Base-by-base conservation (phyloP, 768 basidiomycete species). In the Suillus subluteus region DNA sequence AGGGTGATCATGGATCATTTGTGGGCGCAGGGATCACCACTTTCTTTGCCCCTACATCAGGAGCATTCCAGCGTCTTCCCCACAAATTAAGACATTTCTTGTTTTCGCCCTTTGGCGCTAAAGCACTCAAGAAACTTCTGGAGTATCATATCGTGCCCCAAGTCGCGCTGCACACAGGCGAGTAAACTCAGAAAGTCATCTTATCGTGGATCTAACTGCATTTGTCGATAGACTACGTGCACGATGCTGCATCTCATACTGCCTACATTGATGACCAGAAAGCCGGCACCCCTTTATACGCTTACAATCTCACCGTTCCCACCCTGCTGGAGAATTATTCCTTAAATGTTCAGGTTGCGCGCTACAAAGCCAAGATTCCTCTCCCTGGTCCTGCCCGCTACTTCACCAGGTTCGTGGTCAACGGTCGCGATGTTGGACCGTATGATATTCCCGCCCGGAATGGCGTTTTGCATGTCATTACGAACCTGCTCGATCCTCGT, bases 71-170 rank as follows among this genome's bases (percentile, higher is more conserved):
- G 35, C 73, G 70, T 18, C 80, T 89, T 18, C 89, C 89, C 0
- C 71, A 65, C n/a, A 83, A 81, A 62, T 81, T 89, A 30, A 79
- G 78, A 66, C 69, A 82, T 35, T 89, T 82, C 81, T 77, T 89
- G 62, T 89, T 89, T 75, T 88, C 88, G 5, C 86, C 87, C 1
- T 84, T 86, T 64, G 89, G 89, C 8, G 77, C 79, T 40, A 74
- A 69, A 23, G 83, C 76, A 13, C 67, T 90, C 62, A 82, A 78
- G 68, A 89, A 88, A 74, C 65, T 90, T 23, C 70, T 91, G 16
- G 78, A 85, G 55, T 90, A 83, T 75, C 88, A 91, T 74, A 79
- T 86, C 65, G 81, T 86, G 7, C 86, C 86, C 0, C 75, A 81
- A 12, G 66, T 78, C 18, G 76, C 86, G 30, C 75, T 88, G n/a